Evolutionary conservation across 2,329 filamentous ascomycete species (phyloP), one percentile per base, ranked within the genome.

Genomic region (Fusarium agapanthi): DNA sequence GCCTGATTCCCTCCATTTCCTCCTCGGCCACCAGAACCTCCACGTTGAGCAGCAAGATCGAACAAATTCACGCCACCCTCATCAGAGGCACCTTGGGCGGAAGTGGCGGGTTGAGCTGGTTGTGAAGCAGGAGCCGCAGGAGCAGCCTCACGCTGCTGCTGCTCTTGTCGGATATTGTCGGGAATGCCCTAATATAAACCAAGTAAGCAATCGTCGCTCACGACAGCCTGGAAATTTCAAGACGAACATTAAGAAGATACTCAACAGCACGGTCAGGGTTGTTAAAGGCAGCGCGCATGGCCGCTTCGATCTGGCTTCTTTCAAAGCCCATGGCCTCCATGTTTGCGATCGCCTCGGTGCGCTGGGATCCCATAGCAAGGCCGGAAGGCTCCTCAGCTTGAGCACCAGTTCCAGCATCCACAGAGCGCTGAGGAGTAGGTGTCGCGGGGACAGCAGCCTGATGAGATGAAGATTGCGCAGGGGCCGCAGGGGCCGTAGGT

Each of bases 261-360:
- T 99, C 96, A 63, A 99, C 95, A 60, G 96, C 96, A 77, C 96
- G 94, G 82, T 98, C 95, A 20, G 95, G 95, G 85, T 99, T 99
- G 88, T 93, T 97, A 83, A 94, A 99, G 20, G 96, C 96, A 72
- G 96, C 96, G 79, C 95, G 93, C 92, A 99, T 96, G 57, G 96
- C 96, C 53, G 92, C 90, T 77, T 98, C 95, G 75, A 98, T 97
- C 80, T 97, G 93, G 58, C 90, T 86, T 79, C 95, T 89, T 79
- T 93, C 90, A 76, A 99, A 99, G 14, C 96, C 96, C 96, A 99
- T 99, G 74, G 92, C 92, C 84, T 97, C 95, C 95, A 99, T 97
- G 80, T 95, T 94, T 54, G 92, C 88, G 78, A 98, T 92, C 41
- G 94, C 95, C 75, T 91, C 90, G 71, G 93, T 90, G 75, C 95